Evolutionary conservation across 176 grass and related monocot genomes (phyloP), one percentile per base, ranked within the genome.

Genomic region (Urochloa ruziziensis): DNA sequence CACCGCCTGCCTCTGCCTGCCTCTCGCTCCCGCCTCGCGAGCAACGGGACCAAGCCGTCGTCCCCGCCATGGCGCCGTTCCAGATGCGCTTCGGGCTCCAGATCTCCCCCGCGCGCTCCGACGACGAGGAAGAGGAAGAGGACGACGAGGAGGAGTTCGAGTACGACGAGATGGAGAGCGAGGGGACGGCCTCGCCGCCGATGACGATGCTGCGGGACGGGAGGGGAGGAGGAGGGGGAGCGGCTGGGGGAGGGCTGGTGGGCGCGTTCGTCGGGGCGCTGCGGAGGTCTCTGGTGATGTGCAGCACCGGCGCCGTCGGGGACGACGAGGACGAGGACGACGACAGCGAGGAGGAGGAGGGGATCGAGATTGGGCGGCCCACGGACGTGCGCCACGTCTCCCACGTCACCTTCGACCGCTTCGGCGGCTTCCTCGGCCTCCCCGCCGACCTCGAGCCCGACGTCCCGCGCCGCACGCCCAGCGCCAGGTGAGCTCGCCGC

Each of bases 401-500:
- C 1, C 97, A 99, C 62, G 97, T 99, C 57, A 96, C 93, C 58
- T 94, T 99, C 88, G 97, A 99, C 88, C 93, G 87, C 53, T 99
- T 94, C 67, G 89, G 85, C 10, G 97, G 97, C 1, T 99, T 99
- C 82, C 93, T 96, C 73, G 97, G 97, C 15, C 90, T 99, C 54
- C 97, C 97, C 27, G 83, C 89, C 13, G 93, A 99, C 87, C 74
- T 96, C 48, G 83, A 96, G 76, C 85, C 89, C 9, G 91, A 99
- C 32, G 85, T 99, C 78, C 97, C 85, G 0, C 17, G 36, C 0
- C 83, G 82, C 42, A 82, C 82, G 62, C 97, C 97, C 67, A 89
- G 97, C 75, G 93, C 94, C 87, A 96, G 96, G 97, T 99, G 47
- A 79, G 28, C 54, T 51, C 37, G 11, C 27, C 23, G 1, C 74